phyloP scores from a whole-genome alignment of 805 yeast species.

The Candida silvatica region DNA sequence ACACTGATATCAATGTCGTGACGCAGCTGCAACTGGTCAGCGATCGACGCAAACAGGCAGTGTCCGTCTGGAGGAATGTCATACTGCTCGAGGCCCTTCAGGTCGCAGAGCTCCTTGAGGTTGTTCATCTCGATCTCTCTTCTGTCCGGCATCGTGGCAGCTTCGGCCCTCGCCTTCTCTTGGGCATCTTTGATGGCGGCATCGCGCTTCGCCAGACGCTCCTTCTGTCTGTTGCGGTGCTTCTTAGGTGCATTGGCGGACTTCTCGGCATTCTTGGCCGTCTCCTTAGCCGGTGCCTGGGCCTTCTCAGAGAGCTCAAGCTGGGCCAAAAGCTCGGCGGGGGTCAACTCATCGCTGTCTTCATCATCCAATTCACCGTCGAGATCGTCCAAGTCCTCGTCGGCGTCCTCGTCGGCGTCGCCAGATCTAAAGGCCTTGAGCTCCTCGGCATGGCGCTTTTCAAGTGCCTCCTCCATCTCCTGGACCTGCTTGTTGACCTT shows the following conservation, averaged over 20 bases:
- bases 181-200: slow-evolving; percentile 55
- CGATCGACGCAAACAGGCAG: slow-evolving; percentile 79
- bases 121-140: slow-evolving; percentile 65
- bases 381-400: slow-evolving; percentile 26
- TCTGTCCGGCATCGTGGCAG: slow-evolving; percentile 55
- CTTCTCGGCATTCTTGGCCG: neutral
- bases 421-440: slow-evolving; percentile 20
- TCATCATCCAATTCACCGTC: neutral
- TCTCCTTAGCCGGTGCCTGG: slow-evolving; percentile 4
- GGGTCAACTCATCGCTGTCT: slow-evolving; percentile 40
- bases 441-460: slow-evolving; percentile 48
- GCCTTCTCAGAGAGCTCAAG: slow-evolving; percentile 23
- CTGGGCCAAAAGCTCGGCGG: slow-evolving; percentile 60
- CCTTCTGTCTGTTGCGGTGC: slow-evolving; percentile 73
- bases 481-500: slow-evolving; percentile 52
- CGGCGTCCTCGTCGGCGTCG: slow-evolving; percentile 12
- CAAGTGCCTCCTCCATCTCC: slow-evolving; percentile 49
- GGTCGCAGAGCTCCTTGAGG: slow-evolving; percentile 42
- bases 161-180: slow-evolving; percentile 66
- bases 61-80: slow-evolving; percentile 92
- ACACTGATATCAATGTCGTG: slow-evolving; percentile 33
- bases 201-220: slow-evolving; percentile 67
- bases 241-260: slow-evolving; percentile 21
- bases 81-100: slow-evolving; percentile 40
- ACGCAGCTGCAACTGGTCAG: slow-evolving; percentile 63